phyloP scores from a whole-genome alignment of 129 eudicot genomes.

The Lactuca saligna region DNA sequence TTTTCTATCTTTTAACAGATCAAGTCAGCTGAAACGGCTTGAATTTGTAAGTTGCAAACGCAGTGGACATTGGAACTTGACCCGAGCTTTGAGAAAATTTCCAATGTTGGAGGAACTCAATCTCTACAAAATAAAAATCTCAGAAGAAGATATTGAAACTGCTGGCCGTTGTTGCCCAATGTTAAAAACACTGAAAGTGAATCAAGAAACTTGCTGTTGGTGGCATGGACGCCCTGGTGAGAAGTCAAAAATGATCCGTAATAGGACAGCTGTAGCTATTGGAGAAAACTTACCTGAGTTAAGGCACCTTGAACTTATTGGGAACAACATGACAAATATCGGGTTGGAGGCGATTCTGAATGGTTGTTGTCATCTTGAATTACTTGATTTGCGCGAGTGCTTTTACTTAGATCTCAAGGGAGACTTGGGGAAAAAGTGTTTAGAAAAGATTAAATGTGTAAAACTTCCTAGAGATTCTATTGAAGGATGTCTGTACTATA shows the following conservation, averaged over 20 bases:
- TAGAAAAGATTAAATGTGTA: background rate
- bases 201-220: background rate
- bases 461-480: background rate
- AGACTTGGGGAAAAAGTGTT: background rate
- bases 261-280: background rate
- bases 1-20: too few species aligned
- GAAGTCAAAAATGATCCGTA: too few species aligned
- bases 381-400: background rate
- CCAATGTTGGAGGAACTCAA: too few species aligned
- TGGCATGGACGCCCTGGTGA: too few species aligned
- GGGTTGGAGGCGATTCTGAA: background rate
- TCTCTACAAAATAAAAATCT: too few species aligned
- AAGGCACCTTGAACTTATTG: background rate
- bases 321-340: too few species aligned
- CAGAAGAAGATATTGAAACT: constrained; percentile 9
- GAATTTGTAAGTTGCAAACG: too few species aligned
- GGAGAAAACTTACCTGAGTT: background rate
- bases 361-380: background rate
- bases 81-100: too few species aligned
- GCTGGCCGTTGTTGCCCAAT: constrained; percentile 1
- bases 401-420: background rate
- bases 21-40: too few species aligned
- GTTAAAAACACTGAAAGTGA: constrained; percentile 10
- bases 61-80: too few species aligned
- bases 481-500: too few species aligned